Evolutionary conservation across 1,284 basidiomycete genomes (phyloP), one percentile per base, ranked within the genome.

Genomic region (Rhizoctonia solani): DNA sequence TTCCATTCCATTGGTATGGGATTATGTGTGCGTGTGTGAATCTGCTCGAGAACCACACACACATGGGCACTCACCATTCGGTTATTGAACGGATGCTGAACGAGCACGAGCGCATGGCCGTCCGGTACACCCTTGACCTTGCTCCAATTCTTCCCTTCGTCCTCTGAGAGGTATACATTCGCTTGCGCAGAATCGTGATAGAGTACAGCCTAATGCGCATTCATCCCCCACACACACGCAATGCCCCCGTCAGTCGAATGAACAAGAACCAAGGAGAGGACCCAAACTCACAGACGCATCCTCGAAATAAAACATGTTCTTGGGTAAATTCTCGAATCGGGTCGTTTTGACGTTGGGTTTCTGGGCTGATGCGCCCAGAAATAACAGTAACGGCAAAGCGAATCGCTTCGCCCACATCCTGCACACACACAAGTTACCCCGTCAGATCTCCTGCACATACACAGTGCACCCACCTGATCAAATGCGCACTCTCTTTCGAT

Each of bases 301-400:
- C 72, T 96, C 91, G 79, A 98, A 96, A 82, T 95, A 98, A 81
- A 91, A 90, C 61, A 98, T 77, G 72, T 85, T 82, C n/a, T 83
- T 82, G 0, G 95, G 95, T n/a, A 92, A 79, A 76, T 92, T 90
- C 39, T 78, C 75, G 67, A 85, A 80, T 25, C 78, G 72, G 4
- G 77, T 79, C n/a, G 79, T 71, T 4, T 74, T 70, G 3, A 81
- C 77, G 27, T 74, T 72, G 42, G 82, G 81, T n/a, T 63, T 66
- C 30, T 66, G 56, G 30, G 66, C 69, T 9, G 44, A n/a, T 16
- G 42, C 65, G 13, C 56, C 56, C 2, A 59, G 9, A 14, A 27
- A 25, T 44, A 47, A 47, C 6, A 47, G 44, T 23, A 47, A 23
- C 23, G 52, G 47, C 58, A 42, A 41, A 39, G 58, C 47, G 34